Evolutionary conservation across 208 protist species (phyloP), one percentile per base, ranked within the genome.

Genomic region (Acanthamoeba sp.): DNA sequence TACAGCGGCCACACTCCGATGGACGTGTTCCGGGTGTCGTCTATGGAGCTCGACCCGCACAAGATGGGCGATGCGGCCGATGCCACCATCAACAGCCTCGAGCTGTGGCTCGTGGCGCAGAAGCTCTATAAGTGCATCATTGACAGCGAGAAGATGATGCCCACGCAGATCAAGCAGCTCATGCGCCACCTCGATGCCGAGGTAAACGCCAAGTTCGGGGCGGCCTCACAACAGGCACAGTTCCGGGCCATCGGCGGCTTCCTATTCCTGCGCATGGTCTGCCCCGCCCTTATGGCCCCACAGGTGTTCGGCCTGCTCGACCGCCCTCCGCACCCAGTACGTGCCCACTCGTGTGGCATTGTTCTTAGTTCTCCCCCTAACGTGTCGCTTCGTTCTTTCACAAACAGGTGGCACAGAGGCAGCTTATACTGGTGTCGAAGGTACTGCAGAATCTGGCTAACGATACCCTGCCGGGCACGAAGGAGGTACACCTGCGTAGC

Each of bases 81-180:
- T 29, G 27, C 34, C 4, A 87, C 78, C 22, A 87, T 91, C 57
- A 91, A 91, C 57, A 91, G 34, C 34, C 85, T 91, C n/a, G 57
- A 91, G n/a, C 57, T 91, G 32, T 91, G 85, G 85, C 59, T 91
- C 6, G 85, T 91, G 27, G 85, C 85, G 20, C 85, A 91, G 59
- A 91, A 91, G 85, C 27, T 91, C 14, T 50, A 62, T 55, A 71
- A 73, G 57, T 52, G 18, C 85, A 91, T 91, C 85, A 22, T 36
- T 0, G 24, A 64, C 27, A 73, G 57, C 59, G 38, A 91, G 32
- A 20, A 48, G 50, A 64, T n/a, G 20, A 64, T 91, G 18, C 85
- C 85, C 18, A 50, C 1, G 16, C 36, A 91, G 42, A 27, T 91
- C 36, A 27, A 38, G 16, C 32, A 36, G 57, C n/a, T 91, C 55